Evolutionary conservation across 1,139 yeast genomes (phyloP), one percentile per base, ranked within the genome.

Genomic region (Nematodospora anomalae): DNA sequence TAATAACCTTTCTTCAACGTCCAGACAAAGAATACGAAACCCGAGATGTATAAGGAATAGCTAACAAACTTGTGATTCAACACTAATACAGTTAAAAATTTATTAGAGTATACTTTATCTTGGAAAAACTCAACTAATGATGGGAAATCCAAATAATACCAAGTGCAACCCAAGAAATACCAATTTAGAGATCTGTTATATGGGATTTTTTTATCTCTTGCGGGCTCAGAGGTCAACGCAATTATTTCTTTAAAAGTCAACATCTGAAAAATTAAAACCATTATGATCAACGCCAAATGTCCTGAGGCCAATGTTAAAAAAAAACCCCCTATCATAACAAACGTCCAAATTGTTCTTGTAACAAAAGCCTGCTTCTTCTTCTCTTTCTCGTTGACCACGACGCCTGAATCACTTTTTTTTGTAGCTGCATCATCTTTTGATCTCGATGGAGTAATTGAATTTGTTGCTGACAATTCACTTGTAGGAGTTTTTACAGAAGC

Each of bases 261-360:
- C 27, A 87, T 71, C 62, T 92, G 96, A 44, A 88, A 76, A 10
- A 81, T 52, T 30, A 85, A 68, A 30, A 92, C 88, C 44, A 87
- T 65, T 4, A 76, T 60, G 43, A 90, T 85, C 43, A 90, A 75
- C 67, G 90, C 81, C 36, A 84, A 67, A 57, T 90, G 97, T 22
- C 99, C 99, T 4, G 92, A 79, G n/a, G 87, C 81, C 35, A 92
- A 67, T 20, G 84, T 71, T 18, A 74, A 62, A 47, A 89, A 76
- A 60, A 92, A 86, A 7, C 80, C 80, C 14, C 70, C 64, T 46
- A 92, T 83, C 97, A 92, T 90, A 20, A 92, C 89, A 52, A 92
- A 60, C 0, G 97, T 85, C 97, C 97, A 92, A 35, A 85, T 71
- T n/a, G 97, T 84, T 50, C 99, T 78, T 26, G 90, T 87, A 37